Evolutionary conservation across 2,329 filamentous ascomycete species (phyloP).

Genomic region (Reticulascus tulasneorum): DNA sequence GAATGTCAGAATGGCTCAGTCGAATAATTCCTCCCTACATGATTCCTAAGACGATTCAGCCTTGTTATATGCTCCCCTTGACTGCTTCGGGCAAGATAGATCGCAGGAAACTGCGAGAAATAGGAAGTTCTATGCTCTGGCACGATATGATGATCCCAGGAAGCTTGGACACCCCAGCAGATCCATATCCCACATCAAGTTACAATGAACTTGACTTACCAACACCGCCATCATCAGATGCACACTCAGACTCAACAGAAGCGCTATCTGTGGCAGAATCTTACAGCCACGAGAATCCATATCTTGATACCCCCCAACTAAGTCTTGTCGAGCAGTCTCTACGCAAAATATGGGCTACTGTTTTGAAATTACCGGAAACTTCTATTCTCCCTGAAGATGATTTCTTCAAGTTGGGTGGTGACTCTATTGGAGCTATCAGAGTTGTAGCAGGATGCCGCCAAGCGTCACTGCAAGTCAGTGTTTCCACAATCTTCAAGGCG

Average conservation of each 20-base stretch:
- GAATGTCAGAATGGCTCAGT: not conserved
- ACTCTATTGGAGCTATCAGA: conserved; percentile 22
- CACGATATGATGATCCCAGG: not conserved
- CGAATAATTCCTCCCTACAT: conserved; percentile 8
- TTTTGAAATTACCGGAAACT: conserved; percentile 6
- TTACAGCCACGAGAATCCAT: no score
- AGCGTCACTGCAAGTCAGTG: conserved; percentile 2
- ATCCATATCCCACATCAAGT: not conserved
- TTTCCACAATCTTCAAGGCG: conserved; percentile 8
- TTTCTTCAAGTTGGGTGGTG: conserved; percentile 20
- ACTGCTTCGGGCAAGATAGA: conserved; percentile 9
- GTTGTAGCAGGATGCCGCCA: conserved; percentile 12
- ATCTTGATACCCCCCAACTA: no score
- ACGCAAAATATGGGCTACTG: conserved; percentile 8
- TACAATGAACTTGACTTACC: not conserved
- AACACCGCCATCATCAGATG: not conserved
- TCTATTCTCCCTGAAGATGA: conserved; percentile 25
- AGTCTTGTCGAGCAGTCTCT: not conserved
- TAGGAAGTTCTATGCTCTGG: not conserved
- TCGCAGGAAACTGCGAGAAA: conserved; percentile 1
- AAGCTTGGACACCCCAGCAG: not conserved
- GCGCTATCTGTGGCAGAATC: no score
- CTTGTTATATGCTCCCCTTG: not conserved
- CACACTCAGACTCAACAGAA: not conserved
- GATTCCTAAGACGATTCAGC: conserved; percentile 5